Evolutionary conservation across 306 rosid genomes (phyloP).

Genomic region (Pterocarpus santalinus): DNA sequence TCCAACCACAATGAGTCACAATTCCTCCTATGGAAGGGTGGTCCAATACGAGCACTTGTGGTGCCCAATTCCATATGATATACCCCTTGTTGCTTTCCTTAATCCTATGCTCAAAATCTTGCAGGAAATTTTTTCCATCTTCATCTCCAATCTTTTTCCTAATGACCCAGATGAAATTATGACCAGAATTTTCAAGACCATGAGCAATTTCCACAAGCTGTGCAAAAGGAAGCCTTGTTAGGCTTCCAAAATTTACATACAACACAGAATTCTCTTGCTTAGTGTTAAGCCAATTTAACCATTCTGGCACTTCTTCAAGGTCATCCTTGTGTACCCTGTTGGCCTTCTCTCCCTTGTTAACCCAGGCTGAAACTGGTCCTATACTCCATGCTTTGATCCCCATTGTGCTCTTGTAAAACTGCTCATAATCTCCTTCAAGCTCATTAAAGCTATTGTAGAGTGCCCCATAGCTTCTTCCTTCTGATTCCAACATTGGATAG

Average conservation of each 20-base stretch:
- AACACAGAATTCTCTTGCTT: slow-evolving; percentile 33
- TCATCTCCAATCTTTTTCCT: not conserved
- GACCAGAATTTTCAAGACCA: slow-evolving; percentile 48
- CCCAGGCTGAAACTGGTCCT: slow-evolving; percentile 49
- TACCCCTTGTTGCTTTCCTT: slow-evolving; percentile 39
- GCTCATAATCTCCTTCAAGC: slow-evolving; percentile 45
- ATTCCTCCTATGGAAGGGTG: slow-evolving; percentile 48
- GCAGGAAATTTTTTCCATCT: not conserved
- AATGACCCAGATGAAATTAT: slow-evolving; percentile 48
- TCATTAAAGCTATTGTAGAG: slow-evolving; percentile 45
- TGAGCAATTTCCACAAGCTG: slow-evolving; percentile 49
- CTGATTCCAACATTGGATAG: slow-evolving; percentile 26
- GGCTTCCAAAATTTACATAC: slow-evolving; percentile 48
- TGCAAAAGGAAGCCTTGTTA: slow-evolving; percentile 22
- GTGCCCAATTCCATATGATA: slow-evolving; percentile 53
- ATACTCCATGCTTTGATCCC: slow-evolving; percentile 48
- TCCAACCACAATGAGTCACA: slow-evolving; percentile 54
- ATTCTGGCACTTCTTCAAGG: not conserved
- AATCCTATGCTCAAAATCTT: slow-evolving; percentile 39
- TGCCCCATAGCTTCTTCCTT: slow-evolving; percentile 48
- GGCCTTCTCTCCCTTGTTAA: slow-evolving; percentile 22
- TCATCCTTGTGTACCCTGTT: slow-evolving; percentile 21
- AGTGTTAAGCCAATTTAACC: slow-evolving; percentile 44
- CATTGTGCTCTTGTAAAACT: not conserved
- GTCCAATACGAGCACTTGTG: slow-evolving; percentile 45